phyloP scores from a whole-genome alignment of 179 eudicot genomes.

The Camellia oleifera region DNA sequence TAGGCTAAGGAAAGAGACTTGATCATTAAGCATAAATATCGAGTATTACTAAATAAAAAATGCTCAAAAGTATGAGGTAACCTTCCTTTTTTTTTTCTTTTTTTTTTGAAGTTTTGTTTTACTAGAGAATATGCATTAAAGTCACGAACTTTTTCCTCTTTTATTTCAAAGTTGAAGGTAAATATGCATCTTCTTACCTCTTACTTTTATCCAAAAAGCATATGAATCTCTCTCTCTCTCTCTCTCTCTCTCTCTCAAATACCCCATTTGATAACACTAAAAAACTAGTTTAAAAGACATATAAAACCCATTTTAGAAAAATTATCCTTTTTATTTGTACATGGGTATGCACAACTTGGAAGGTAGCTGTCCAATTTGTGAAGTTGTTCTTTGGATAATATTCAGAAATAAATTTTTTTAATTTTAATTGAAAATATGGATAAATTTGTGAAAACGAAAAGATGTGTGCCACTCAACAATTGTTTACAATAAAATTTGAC shows the following conservation, averaged over 20 bases:
- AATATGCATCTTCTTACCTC: not conserved
- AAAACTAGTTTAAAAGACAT: too few species aligned
- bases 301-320: too few species aligned
- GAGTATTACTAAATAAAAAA: too few species aligned
- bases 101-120: not conserved
- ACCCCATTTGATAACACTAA: too few species aligned
- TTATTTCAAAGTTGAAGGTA: not conserved
- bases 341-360: not conserved
- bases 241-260: too few species aligned
- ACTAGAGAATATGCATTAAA: not conserved
- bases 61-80: not conserved
- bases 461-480: not conserved
- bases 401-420: too few species aligned
- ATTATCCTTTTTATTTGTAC: too few species aligned
- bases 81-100: too few species aligned
- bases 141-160: not conserved
- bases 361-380: not conserved
- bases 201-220: not conserved
- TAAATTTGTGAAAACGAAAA: not conserved
- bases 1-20: not conserved
- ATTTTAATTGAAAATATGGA: too few species aligned
- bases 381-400: not conserved
- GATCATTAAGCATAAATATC: not conserved
- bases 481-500: not conserved
- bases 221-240: not conserved